These are phyloP conservation scores for Pulveroboletus ravenelii DNA, from an alignment of 768 basidiomycete species.

Conservation along the genomic window DNA sequence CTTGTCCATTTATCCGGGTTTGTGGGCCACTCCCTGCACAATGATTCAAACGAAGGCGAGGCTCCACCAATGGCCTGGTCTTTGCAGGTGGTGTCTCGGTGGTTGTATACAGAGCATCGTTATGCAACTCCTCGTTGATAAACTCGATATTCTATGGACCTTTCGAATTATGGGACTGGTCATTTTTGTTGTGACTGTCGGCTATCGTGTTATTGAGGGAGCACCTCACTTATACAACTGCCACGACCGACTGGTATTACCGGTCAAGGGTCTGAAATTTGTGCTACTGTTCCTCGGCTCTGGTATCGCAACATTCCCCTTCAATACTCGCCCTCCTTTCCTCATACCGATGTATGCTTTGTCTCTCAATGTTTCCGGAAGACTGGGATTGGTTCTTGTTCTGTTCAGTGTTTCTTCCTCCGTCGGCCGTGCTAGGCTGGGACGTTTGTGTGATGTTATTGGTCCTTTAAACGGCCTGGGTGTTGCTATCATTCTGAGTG, in stretches of 20 bases:
- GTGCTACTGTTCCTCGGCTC: conserved; percentile 29
- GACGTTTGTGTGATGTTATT: neutral
- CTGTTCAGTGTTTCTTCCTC: too few relatives aligned
- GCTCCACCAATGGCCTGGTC: conserved; percentile 33
- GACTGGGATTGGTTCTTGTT: too few relatives aligned
- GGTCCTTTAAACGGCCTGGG: neutral
- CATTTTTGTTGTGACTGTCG: conserved; percentile 25
- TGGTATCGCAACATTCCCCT: conserved; percentile 33
- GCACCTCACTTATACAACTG: conserved; percentile 14
- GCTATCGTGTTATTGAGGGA: conserved; percentile 28
- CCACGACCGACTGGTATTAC: conserved; percentile 21
- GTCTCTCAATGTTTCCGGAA: neutral
- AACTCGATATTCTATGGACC: conserved; percentile 28
- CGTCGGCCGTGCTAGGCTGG: neutral
- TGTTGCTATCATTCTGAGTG: neutral
- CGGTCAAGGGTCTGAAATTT: conserved; percentile 2
- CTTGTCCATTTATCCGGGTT: conserved; percentile 9
- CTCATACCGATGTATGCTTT: conserved; percentile 30
- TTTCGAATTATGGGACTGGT: conserved; percentile 30
- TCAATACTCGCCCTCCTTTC: conserved; percentile 30
- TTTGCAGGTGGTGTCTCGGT: conserved; percentile 30
- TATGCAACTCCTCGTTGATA: conserved; percentile 25
- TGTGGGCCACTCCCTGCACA: conserved; percentile 34
- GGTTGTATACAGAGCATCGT: conserved; percentile 29
- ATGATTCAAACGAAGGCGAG: conserved; percentile 30